Base-by-base conservation (phyloP, 2,329 filamentous ascomycete species). In the Fusarium ambrosium region DNA sequence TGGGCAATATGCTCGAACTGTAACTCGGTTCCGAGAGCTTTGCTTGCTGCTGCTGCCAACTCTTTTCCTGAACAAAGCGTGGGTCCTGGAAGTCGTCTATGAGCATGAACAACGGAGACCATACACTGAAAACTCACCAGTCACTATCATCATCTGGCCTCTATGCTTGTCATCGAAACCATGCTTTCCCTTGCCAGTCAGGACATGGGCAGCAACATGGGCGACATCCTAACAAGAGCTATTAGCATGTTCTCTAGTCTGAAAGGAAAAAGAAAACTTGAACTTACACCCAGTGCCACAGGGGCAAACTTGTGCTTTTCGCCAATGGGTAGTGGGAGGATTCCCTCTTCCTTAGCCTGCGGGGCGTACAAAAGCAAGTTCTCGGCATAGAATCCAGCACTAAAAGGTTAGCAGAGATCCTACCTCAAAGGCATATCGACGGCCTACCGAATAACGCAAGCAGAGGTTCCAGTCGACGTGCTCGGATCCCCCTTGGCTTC, bases 31-130 rank as follows among this genome's bases (percentile, higher is more conserved):
- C 84, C 85, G 0, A 89, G 78, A 1, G 84, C 84, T 60, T 86
- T 78, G 69, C 82, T 86, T 1, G 87, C 87, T 1, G 84, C 84
- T 4, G 78, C 77, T 1, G 86, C 87, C 8, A 89, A 80, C 72
- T 88, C 86, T 9, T 85, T 76, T 16, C 87, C 86, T 4, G 82
- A 81, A 29, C 82, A 82, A 4, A 89, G 83, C 82, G 83, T 85
- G 0, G 86, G 87, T 0, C 86, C 86, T 85, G 43, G 8, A 5
- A 7, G 6, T 0, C 11, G 4, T 8, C 3, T 3, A 10, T 65
- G 14, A 43, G 18, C 2, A 4, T 20, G 4, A n/a, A 34, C 18
- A 20, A 34, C 2, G 5, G 4, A 22, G 22, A 6, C 6, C 2
- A 9, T 4, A 29, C 4, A 29, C 27, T 9, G 9, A 29, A 29